These are phyloP conservation scores for Neopestalotiopsis sp. DNA, from an alignment of 2,329 filamentous ascomycete species.

Conservation along the genomic window DNA sequence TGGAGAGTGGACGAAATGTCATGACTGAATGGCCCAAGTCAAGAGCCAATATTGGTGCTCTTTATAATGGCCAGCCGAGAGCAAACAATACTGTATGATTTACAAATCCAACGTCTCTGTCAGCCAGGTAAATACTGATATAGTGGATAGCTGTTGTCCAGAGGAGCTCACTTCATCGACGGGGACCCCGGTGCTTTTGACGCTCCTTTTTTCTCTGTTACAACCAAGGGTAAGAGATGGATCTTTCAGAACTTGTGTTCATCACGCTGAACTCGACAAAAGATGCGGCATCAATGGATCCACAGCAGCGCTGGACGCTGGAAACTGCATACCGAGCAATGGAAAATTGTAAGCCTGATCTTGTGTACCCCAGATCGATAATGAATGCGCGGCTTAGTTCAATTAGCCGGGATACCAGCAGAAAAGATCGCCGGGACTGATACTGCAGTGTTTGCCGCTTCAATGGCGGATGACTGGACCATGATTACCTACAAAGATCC, in stretches of 20 bases:
- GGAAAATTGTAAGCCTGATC: slow-evolving; percentile 15
- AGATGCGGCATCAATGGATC: slow-evolving; percentile 18
- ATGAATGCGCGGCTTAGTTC: not conserved
- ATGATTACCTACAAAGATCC: slow-evolving; percentile 20
- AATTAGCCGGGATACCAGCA: slow-evolving; percentile 21
- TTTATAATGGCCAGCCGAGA: not conserved
- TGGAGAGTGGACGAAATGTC: slow-evolving; percentile 12
- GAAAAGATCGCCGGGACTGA: slow-evolving; percentile 20
- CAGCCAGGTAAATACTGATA: not conserved
- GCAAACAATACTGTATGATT: not conserved
- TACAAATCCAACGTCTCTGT: not conserved
- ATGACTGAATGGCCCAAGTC: slow-evolving; percentile 13
- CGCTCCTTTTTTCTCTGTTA: slow-evolving; percentile 16
- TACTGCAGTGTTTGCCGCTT: slow-evolving; percentile 22
- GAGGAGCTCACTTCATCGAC: slow-evolving; percentile 11
- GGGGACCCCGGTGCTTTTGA: slow-evolving; percentile 7
- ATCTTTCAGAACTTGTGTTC: not conserved
- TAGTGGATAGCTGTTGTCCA: not conserved
- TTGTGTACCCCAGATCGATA: not conserved
- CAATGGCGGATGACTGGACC: slow-evolving; percentile 22
- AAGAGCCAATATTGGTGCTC: not conserved
- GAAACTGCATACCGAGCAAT: slow-evolving; percentile 17
- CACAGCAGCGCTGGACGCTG: slow-evolving; percentile 16
- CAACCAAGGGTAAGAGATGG: not conserved
- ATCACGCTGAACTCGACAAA: not conserved